phyloP scores from a whole-genome alignment of 176 grass and related monocot species.

The Chloris gayana region DNA sequence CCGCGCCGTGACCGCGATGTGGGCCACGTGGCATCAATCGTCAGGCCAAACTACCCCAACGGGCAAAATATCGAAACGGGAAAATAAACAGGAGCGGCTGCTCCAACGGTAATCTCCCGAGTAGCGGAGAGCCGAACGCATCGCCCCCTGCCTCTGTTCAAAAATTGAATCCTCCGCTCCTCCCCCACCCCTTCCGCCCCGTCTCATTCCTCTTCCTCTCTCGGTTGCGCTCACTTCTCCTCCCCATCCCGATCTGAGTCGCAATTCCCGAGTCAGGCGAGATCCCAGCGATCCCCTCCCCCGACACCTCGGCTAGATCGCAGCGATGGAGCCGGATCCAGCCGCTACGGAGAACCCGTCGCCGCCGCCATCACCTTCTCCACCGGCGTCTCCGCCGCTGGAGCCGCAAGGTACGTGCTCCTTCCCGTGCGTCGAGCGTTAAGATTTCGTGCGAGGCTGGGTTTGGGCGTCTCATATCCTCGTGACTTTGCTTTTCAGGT shows the following conservation, averaged over 20 bases:
- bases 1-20: neutral
- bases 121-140: too few relatives aligned
- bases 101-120: conserved; percentile 27
- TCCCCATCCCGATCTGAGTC: neutral
- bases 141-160: neutral
- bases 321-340: conserved; percentile 44
- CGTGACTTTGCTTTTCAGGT: neutral
- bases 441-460: neutral
- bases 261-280: neutral
- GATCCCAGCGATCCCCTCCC: neutral
- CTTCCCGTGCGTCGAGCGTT: neutral
- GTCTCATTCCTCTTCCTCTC: neutral
- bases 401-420: conserved; percentile 33
- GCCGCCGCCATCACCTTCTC: neutral
- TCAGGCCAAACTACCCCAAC: neutral
- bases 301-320: neutral
- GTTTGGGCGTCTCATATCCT: neutral
- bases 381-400: neutral
- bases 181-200: neutral
- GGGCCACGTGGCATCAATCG: neutral
- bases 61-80: neutral
- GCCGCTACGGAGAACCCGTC: neutral
- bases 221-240: neutral
- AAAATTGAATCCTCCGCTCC: conserved; percentile 23
- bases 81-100: neutral